phyloP scores from a whole-genome alignment of 2,329 filamentous ascomycete species.

The Westerdykella aurantiaca region DNA sequence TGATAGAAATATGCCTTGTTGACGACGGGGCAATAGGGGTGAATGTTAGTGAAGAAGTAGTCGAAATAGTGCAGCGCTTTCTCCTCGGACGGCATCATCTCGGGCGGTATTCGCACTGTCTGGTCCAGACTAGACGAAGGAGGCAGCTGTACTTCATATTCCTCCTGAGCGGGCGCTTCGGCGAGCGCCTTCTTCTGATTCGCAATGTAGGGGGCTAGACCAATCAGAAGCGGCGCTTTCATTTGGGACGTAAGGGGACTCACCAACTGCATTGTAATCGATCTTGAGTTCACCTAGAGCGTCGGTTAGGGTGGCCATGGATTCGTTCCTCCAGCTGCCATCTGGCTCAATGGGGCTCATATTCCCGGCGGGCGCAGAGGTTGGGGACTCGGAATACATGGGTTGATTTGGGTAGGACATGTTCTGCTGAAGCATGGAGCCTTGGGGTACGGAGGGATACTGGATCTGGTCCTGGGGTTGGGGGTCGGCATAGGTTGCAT shows the following conservation, averaged over 20 bases:
- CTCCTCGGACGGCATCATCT: slow-evolving; percentile 86
- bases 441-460: slow-evolving; percentile 32
- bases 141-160: slow-evolving; percentile 66
- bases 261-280: slow-evolving; percentile 79
- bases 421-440: slow-evolving; percentile 27
- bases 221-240: slow-evolving; percentile 13
- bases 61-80: slow-evolving; percentile 80
- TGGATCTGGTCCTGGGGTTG: slow-evolving; percentile 32
- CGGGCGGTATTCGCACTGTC: slow-evolving; percentile 81
- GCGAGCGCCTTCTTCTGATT: slow-evolving; percentile 53
- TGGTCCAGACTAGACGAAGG: slow-evolving; percentile 63
- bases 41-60: slow-evolving; percentile 83
- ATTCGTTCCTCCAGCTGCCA: slow-evolving; percentile 32
- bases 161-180: slow-evolving; percentile 60
- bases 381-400: slow-evolving; percentile 27
- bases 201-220: slow-evolving; percentile 74
- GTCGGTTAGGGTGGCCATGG: slow-evolving; percentile 65
- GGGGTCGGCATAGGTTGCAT: slow-evolving; percentile 31
- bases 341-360: slow-evolving; percentile 48
- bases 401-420: slow-evolving; percentile 32
- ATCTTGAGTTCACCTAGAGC: slow-evolving; percentile 82
- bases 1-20: slow-evolving; percentile 78
- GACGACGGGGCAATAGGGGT: slow-evolving; percentile 86
- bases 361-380: slow-evolving; percentile 20
- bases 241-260: slow-evolving; percentile 23